Base-by-base conservation (phyloP, 176 grass and related monocot genomes). In the Triticum monococcum region DNA sequence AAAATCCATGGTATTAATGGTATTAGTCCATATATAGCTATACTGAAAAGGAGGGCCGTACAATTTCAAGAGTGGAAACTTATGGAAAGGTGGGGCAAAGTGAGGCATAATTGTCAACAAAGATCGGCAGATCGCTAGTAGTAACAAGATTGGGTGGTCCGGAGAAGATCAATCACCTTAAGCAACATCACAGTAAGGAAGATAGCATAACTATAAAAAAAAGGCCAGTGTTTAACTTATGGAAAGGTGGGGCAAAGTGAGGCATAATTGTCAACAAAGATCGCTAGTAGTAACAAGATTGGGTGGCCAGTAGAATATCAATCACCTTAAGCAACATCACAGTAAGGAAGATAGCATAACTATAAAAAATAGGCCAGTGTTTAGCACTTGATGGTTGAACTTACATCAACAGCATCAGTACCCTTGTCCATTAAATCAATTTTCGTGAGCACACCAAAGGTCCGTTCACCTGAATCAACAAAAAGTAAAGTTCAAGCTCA, bases 381-480 rank as follows among this genome's bases (percentile, higher is more conserved):
- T 4, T 60, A 31, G 73, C 7, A 68, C 18, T 81, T 62, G 37
- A 28, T 84, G 78, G n/a, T 61, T 79, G 60, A 52, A 94, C 94
- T 93, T 89, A 99, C 97, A 90, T 99, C 97, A 87, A 99, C 97
- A 83, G 97, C 97, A 87, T 99, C 92, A 0, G 97, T 99, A 81
- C 97, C 97, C 94, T 99, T 99, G 87, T 99, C 97, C 97, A 99
- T 99, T 66, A 99, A 89, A 94, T 99, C 97, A 60, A 99, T 99
- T 90, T 99, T 99, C 62, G 97, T 99, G 13, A 99, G 94, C 64
- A 99, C 97, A 80, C 97, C 97, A 45, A 99, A 94, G 22, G 97
- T 99, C 41, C 97, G 89, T 89, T 99, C 97, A 88, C 97, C 97
- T 99, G 87, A 37, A 91, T 38, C 37, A 87, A 64, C 36, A 78